phyloP scores from a whole-genome alignment of 805 yeast species.

The Ogataea methanolica region DNA sequence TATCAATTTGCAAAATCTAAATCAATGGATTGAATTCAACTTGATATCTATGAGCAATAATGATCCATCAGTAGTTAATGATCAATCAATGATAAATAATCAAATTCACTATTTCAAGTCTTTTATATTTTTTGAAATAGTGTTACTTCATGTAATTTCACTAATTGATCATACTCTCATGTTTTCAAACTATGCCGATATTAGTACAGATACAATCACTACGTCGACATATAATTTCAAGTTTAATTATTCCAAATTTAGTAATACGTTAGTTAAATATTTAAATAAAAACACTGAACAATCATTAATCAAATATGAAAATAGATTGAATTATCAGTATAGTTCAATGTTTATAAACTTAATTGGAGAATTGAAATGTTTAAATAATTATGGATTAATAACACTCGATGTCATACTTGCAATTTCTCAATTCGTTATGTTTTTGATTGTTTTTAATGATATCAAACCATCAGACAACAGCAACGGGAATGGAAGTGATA shows the following conservation, averaged over 20 bases:
- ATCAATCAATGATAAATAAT: slow-evolving; percentile 4
- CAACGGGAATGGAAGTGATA: background rate
- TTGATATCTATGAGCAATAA: slow-evolving; percentile 8
- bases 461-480: background rate
- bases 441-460: slow-evolving; percentile 9
- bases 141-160: slow-evolving; percentile 11
- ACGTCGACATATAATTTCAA: background rate
- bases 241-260: background rate
- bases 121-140: slow-evolving; percentile 13
- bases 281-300: slow-evolving; percentile 12
- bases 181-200: slow-evolving; percentile 1
- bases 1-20: slow-evolving; percentile 9
- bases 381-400: slow-evolving; percentile 8
- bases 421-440: slow-evolving; percentile 16
- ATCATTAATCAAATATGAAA: slow-evolving; percentile 12
- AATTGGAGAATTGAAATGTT: slow-evolving; percentile 22
- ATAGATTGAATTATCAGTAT: slow-evolving; percentile 13
- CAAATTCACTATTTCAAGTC: slow-evolving; percentile 9
- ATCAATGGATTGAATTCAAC: slow-evolving; percentile 16
- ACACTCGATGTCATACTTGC: slow-evolving; percentile 16
- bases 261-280: slow-evolving; percentile 1
- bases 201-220: background rate
- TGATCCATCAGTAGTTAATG: slow-evolving; percentile 1
- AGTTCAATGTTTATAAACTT: slow-evolving; percentile 22
- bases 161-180: slow-evolving; percentile 14